phyloP scores from a whole-genome alignment of 768 basidiomycete species.

The Tricholoma sp. region DNA sequence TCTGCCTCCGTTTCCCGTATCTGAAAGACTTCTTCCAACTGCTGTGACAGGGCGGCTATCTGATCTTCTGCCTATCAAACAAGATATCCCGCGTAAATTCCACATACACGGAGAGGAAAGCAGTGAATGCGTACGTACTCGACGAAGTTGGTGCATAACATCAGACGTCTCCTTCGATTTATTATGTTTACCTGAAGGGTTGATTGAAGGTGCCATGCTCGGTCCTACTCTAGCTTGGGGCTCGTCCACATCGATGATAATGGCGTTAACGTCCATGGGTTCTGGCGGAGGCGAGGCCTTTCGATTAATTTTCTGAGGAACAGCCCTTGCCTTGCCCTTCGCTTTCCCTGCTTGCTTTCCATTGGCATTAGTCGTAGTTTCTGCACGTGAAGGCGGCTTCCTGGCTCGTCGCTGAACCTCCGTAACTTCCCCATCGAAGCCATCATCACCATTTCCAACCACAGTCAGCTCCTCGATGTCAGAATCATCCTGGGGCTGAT shows the following conservation, averaged over 20 bases:
- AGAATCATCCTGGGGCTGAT: conserved; percentile 6
- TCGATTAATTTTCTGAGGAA: conserved; percentile 15
- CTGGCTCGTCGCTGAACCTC: not conserved
- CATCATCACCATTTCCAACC: conserved; percentile 2
- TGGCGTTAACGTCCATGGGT: conserved; percentile 17
- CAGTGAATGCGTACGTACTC: conserved; percentile 15
- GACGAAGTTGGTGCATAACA: conserved; percentile 19
- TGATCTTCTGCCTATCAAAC: conserved; percentile 34
- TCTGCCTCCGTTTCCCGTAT: conserved; percentile 64
- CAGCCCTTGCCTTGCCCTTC: conserved; percentile 29
- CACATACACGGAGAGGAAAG: not conserved
- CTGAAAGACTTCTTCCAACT: conserved; percentile 55
- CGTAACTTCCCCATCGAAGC: not conserved
- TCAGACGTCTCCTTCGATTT: conserved; percentile 8
- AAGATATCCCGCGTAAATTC: not conserved
- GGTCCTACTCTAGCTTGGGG: conserved; percentile 6
- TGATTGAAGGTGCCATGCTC: conserved; percentile 3
- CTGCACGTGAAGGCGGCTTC: conserved; percentile 6
- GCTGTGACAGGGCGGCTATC: conserved; percentile 41
- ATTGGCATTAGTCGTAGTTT: conserved; percentile 18
- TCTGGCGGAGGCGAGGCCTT: conserved; percentile 9
- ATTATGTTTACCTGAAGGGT: conserved; percentile 9
- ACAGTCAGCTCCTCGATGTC: conserved; percentile 13
- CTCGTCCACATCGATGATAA: conserved; percentile 16
- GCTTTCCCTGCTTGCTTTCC: conserved; percentile 23